phyloP scores from a whole-genome alignment of 2,329 filamentous ascomycete species.

The Aureobasidium sp. region DNA sequence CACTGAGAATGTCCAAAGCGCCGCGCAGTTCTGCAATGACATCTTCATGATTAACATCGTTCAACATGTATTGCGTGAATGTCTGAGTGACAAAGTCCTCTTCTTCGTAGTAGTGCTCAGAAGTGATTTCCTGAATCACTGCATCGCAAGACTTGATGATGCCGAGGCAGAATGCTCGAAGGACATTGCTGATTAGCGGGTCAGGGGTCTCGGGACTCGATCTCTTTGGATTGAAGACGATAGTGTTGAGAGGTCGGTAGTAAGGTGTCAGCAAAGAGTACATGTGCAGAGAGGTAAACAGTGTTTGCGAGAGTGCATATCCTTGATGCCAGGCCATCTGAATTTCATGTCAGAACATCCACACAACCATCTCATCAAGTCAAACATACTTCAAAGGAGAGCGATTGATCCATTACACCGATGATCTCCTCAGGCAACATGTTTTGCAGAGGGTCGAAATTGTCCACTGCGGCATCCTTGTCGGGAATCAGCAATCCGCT shows the following conservation, averaged over 20 bases:
- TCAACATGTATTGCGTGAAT: slow-evolving; percentile 72
- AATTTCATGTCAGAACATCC: neutral
- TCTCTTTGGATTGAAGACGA: neutral
- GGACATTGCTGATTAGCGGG: slow-evolving; percentile 52
- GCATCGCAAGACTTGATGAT: slow-evolving; percentile 75
- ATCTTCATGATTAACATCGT: slow-evolving; percentile 51
- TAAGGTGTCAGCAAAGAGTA: slow-evolving; percentile 58
- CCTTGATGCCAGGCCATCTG: slow-evolving; percentile 97
- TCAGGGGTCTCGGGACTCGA: neutral
- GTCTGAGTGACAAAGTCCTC: slow-evolving; percentile 95
- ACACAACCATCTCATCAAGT: neutral
- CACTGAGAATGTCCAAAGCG: slow-evolving; percentile 46
- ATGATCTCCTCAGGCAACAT: slow-evolving; percentile 73
- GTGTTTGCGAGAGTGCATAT: slow-evolving; percentile 88
- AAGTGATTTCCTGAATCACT: slow-evolving; percentile 68
- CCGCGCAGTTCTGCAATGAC: slow-evolving; percentile 50
- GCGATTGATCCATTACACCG: slow-evolving; percentile 87
- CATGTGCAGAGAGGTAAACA: slow-evolving; percentile 88
- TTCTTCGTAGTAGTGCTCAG: slow-evolving; percentile 93
- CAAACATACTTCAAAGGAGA: slow-evolving; percentile 70
- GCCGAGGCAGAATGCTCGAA: slow-evolving; percentile 80
- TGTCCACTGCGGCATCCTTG: slow-evolving; percentile 17
- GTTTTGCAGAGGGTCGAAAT: slow-evolving; percentile 62
- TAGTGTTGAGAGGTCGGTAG: slow-evolving; percentile 25
- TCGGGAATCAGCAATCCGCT: slow-evolving; percentile 72